Evolutionary conservation across 805 yeast genomes (phyloP), one percentile per base, ranked within the genome.

Genomic region (Metschnikowia koreensis): DNA sequence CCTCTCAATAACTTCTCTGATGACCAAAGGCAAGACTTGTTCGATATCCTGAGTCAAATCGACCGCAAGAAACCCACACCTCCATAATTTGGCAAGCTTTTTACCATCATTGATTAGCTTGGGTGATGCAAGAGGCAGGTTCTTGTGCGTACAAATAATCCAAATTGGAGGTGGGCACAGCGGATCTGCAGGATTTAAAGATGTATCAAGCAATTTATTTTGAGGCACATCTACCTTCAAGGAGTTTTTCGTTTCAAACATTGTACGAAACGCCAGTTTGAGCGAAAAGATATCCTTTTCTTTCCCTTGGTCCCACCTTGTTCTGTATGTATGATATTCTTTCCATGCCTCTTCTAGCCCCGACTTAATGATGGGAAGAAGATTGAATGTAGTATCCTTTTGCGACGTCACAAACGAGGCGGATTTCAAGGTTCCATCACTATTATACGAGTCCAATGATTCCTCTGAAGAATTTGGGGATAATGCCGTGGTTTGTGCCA

Each of bases 301-400:
- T 60, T 81, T 74, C 2, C 90, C 89, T 40, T 72, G 70, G 46
- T 81, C 78, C 86, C 89, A 83, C 34, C 73, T 71, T 26, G 67
- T 70, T 54, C 79, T 77, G 61, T 81, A 87, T 9, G 74, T 72
- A 48, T 79, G 65, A 60, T 76, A 87, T 60, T 86, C 91, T 34
- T 70, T 75, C 94, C 94, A 87, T 0, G 92, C 93, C 54, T 86
- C 90, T 11, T 76, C 74, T 17, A 87, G 73, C 1, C 88, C 81
- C 5, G 73, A 75, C 57, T 82, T 76, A 52, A 86, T 80, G 0
- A 76, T 69, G 28, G 79, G 65, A 12, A 79, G 61, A 17, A 76
- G 60, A 33, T 71, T 68, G 43, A 79, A 61, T 1, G 75, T 59
- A 8, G 61, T 54, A 36, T 62, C 65, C 9, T 31, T 15, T 10